Conservation (phyloP, 1,139 yeast species). For the Nakaseomyces delphensis region DNA sequence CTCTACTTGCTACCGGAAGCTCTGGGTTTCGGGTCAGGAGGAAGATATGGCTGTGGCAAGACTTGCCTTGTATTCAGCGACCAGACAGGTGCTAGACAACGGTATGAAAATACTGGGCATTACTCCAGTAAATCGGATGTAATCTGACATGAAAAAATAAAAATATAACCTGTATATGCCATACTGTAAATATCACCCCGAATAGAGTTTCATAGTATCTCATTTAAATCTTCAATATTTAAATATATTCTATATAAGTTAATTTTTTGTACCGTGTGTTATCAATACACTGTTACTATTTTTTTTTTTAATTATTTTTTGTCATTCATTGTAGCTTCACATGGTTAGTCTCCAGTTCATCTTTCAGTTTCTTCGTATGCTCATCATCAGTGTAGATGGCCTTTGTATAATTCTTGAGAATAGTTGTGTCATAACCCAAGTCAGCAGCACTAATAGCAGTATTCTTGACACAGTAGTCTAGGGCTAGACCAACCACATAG, state of each 20-base stretch:
- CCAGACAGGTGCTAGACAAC: constrained; percentile 80
- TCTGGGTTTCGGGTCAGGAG: constrained; percentile 97
- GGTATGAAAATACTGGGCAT: constrained; percentile 89
- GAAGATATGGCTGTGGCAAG: constrained; percentile 83
- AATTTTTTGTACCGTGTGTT: not conserved
- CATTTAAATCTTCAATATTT: no score
- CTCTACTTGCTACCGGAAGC: constrained; percentile 89
- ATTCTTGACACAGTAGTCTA: constrained; percentile 73
- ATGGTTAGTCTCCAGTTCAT: constrained; percentile 16
- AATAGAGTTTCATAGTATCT: no score
- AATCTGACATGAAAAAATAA: no score
- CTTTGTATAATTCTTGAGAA: constrained; percentile 46
- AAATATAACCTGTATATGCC: not conserved
- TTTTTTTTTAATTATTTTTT: not conserved
- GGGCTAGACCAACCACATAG: constrained; percentile 72
- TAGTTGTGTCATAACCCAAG: constrained; percentile 55
- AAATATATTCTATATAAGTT: no score
- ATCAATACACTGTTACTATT: not conserved
- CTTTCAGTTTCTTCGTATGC: constrained; percentile 13
- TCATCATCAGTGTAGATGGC: constrained; percentile 37
- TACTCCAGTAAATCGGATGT: constrained; percentile 98
- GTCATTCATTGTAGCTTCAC: constrained; percentile 5
- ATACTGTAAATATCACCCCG: not conserved
- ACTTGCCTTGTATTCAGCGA: constrained; percentile 82
- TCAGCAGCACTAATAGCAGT: constrained; percentile 62